A percentile compares a stretch with the other conserved stretches of the same genome.
These are phyloP conservation scores for Funneliformis caledonium DNA, from an alignment of 371 early-diverging fungal genomes.

Conservation along the genomic window DNA sequence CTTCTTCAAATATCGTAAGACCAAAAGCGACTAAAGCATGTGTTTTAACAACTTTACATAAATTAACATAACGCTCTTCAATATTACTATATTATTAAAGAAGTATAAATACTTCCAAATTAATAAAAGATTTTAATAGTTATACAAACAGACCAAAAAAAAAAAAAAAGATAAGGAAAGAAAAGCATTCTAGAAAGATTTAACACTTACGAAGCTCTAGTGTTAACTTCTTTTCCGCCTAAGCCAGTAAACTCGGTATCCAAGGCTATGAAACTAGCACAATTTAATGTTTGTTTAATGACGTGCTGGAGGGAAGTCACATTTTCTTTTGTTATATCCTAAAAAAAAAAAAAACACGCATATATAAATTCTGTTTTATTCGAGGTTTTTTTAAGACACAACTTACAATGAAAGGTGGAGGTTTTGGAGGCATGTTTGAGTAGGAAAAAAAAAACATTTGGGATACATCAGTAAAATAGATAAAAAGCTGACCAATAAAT, in stretches of 20 bases:
- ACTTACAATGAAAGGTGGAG: slow-evolving; percentile 18
- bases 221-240: slow-evolving; percentile 48
- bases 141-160: not conserved
- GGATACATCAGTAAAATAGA: no score
- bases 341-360: not conserved
- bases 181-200: not conserved
- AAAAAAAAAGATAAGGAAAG: slow-evolving; percentile 10
- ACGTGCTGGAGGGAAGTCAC: slow-evolving; percentile 3
- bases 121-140: not conserved
- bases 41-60: slow-evolving; percentile 65
- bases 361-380: not conserved
- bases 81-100: slow-evolving; percentile 52
- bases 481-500: no score
- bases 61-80: slow-evolving; percentile 73
- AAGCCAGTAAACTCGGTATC: slow-evolving; percentile 93
- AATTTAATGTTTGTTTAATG: slow-evolving; percentile 19
- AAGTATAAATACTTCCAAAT: not conserved
- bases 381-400: not conserved
- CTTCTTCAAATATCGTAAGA: slow-evolving; percentile 63
- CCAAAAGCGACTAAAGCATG: slow-evolving; percentile 86
- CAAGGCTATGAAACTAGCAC: slow-evolving; percentile 74
- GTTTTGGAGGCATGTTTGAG: not conserved
- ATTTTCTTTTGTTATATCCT: slow-evolving; percentile 38
- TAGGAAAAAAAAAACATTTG: not conserved
- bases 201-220: slow-evolving; percentile 47